Evolutionary conservation across 176 grass and related monocot species (phyloP).

Genomic region (Triticum timopheevii): DNA sequence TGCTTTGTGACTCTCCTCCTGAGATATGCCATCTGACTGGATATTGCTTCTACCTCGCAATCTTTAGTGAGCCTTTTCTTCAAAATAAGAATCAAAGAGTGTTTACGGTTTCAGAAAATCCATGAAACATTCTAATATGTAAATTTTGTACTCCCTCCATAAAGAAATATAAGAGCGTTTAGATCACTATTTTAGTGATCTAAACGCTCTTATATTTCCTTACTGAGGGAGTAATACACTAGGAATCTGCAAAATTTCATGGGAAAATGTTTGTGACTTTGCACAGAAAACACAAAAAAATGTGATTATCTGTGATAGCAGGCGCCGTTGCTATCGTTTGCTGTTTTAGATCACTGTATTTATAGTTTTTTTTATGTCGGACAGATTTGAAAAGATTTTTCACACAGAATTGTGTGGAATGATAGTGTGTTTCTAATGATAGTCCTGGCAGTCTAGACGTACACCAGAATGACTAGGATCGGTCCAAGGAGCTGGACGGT

Average conservation of each 20-base stretch:
- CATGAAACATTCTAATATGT: neutral
- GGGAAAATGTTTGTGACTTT: too few relatives aligned
- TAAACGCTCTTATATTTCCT: too few relatives aligned
- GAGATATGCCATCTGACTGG: neutral
- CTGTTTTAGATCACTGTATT: too few relatives aligned
- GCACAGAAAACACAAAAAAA: too few relatives aligned
- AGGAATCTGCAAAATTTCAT: neutral
- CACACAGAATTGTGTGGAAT: too few relatives aligned
- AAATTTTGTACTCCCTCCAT: neutral
- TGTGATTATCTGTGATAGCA: too few relatives aligned
- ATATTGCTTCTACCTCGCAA: neutral
- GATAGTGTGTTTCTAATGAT: too few relatives aligned
- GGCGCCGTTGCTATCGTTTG: too few relatives aligned
- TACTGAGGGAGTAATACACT: neutral
- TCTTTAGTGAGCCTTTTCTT: neutral
- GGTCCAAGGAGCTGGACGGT: neutral
- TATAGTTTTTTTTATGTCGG: too few relatives aligned
- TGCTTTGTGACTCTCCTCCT: neutral
- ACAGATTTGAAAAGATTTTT: too few relatives aligned
- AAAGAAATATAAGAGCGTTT: too few relatives aligned
- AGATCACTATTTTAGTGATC: too few relatives aligned
- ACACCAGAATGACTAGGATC: neutral
- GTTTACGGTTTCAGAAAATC: neutral
- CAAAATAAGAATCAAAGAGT: neutral
- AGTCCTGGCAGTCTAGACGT: neutral